These are phyloP conservation scores for Hypoxylon sp. DNA, from an alignment of 2,329 filamentous ascomycete genomes.

Conservation along the genomic window DNA sequence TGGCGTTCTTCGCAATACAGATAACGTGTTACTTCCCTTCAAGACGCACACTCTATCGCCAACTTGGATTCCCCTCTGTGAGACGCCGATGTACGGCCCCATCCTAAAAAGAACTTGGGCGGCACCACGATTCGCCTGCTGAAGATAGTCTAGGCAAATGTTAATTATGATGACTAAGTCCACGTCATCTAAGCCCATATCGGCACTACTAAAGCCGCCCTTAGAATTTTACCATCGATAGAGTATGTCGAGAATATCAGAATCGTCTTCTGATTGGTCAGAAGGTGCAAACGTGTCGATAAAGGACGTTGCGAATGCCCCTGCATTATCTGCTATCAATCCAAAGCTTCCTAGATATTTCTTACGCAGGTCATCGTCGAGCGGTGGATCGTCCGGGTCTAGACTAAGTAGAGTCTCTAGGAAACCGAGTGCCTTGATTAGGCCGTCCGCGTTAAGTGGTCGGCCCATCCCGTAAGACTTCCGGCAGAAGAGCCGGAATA, in stretches of 20 bases:
- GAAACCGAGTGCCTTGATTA: conserved; percentile 15
- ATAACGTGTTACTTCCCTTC: conserved; percentile 18
- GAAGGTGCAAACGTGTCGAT: neutral
- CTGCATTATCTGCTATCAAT: neutral
- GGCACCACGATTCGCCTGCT: conserved; percentile 1
- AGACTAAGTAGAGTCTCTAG: conserved; percentile 10
- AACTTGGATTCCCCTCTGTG: conserved; percentile 8
- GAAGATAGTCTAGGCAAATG: conserved; percentile 11
- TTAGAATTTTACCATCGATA: conserved; percentile 4
- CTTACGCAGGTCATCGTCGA: neutral
- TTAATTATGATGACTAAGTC: conserved; percentile 1
- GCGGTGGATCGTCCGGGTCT: conserved; percentile 5
- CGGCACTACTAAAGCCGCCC: conserved; percentile 8
- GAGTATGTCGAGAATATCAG: conserved; percentile 2
- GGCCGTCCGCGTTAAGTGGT: neutral
- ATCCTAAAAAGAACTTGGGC: conserved; percentile 9
- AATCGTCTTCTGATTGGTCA: neutral
- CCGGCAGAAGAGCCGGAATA: conserved; percentile 13
- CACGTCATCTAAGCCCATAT: conserved; percentile 12
- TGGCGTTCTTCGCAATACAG: neutral
- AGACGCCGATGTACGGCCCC: conserved; percentile 13
- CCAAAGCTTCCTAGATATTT: neutral
- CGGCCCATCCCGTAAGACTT: conserved; percentile 3
- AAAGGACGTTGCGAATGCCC: conserved; percentile 3
- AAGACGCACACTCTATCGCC: conserved; percentile 14